These are phyloP conservation scores for Nemania bipapillata DNA, from an alignment of 2,329 filamentous ascomycete species.

Conservation along the genomic window DNA sequence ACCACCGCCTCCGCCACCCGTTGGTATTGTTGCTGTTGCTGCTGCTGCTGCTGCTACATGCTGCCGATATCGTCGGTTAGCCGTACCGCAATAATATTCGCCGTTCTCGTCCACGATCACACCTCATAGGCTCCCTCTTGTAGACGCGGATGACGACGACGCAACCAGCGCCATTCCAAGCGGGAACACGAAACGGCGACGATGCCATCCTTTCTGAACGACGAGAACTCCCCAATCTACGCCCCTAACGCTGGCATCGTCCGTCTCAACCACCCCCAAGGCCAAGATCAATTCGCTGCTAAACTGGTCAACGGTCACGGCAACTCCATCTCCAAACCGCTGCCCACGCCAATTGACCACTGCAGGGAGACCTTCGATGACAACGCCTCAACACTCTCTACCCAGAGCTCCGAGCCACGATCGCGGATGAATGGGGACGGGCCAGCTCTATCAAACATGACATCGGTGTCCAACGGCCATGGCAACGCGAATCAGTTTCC, in stretches of 20 bases:
- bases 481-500: conserved; percentile 58
- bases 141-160: conserved; percentile 29
- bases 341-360: conserved; percentile 53
- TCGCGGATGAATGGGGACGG: conserved; percentile 58
- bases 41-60: neutral
- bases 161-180: conserved; percentile 5
- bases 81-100: neutral
- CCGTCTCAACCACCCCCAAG: conserved; percentile 44
- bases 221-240: conserved; percentile 53
- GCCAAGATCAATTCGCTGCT: conserved; percentile 47
- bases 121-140: neutral
- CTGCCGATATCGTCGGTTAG: neutral
- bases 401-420: conserved; percentile 61
- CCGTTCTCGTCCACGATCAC: neutral
- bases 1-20: no score
- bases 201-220: conserved; percentile 67
- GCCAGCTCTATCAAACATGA: conserved; percentile 65
- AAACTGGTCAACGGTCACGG: conserved; percentile 43
- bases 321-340: conserved; percentile 52
- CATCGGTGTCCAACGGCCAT: conserved; percentile 63
- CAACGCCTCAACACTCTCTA: conserved; percentile 64
- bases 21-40: neutral
- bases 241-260: conserved; percentile 48
- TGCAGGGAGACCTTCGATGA: conserved; percentile 65
- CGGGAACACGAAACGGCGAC: conserved; percentile 54